phyloP scores from a whole-genome alignment of 148 eudicot species.

The Camellia sinensis region DNA sequence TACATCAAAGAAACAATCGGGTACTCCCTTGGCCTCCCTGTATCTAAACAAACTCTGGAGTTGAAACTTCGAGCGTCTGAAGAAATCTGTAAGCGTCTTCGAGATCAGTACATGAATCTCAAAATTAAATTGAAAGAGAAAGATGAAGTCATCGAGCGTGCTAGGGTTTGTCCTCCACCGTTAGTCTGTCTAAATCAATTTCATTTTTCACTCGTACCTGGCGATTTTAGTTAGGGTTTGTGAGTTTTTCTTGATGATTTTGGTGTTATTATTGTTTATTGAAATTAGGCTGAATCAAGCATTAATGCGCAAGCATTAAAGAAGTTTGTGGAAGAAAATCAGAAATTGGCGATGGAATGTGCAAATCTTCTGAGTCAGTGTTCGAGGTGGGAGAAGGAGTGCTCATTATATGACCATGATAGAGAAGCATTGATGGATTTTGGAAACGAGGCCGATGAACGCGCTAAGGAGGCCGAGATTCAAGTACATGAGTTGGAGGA shows the following conservation, averaged over 20 bases:
- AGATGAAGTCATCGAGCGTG: slow-evolving; percentile 52
- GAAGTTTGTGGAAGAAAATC: slow-evolving; percentile 87
- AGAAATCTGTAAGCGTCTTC: slow-evolving; percentile 38
- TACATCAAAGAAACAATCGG: slow-evolving; percentile 70
- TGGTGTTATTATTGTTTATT: slow-evolving; percentile 5
- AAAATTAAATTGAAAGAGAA: slow-evolving; percentile 52
- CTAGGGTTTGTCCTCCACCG: slow-evolving; percentile 57
- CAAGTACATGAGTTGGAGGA: slow-evolving; percentile 59
- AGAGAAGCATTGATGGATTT: slow-evolving; percentile 93
- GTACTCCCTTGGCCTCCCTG: slow-evolving; percentile 50
- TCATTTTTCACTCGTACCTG: neutral
- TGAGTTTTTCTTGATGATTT: neutral
- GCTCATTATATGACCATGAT: slow-evolving; percentile 73
- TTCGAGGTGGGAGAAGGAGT: slow-evolving; percentile 73
- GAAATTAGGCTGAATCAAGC: slow-evolving; percentile 62
- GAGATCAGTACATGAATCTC: slow-evolving; percentile 49
- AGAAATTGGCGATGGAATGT: slow-evolving; percentile 75
- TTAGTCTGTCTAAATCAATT: neutral
- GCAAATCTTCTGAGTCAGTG: slow-evolving; percentile 54
- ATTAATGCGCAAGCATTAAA: slow-evolving; percentile 87
- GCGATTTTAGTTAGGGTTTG: neutral
- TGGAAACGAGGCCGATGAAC: slow-evolving; percentile 84
- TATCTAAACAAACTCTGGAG: slow-evolving; percentile 55
- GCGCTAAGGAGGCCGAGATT: slow-evolving; percentile 70
- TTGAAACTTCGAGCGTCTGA: slow-evolving; percentile 56